A percentile compares a stretch with the other conserved stretches of the same genome.
phyloP scores from a whole-genome alignment of 2,329 filamentous ascomycete genomes.

The Neofusicoccum laricinum region DNA sequence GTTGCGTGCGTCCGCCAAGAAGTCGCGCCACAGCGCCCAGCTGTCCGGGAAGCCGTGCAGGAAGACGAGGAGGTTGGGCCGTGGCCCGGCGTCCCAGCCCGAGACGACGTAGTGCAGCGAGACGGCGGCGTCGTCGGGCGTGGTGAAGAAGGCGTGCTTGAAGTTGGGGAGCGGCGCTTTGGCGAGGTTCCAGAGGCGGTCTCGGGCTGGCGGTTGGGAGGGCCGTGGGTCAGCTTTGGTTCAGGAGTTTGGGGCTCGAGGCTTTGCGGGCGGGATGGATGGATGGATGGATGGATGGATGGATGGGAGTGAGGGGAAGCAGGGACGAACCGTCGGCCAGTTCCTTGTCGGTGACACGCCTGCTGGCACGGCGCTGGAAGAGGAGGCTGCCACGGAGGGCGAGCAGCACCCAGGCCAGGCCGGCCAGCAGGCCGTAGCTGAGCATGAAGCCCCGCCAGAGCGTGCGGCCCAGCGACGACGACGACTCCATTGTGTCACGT shows the following conservation, averaged over 20 bases:
- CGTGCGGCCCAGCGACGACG: not conserved
- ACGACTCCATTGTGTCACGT: not conserved
- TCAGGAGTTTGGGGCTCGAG: not conserved
- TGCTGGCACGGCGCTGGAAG: constrained; percentile 23
- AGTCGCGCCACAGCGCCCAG: constrained; percentile 52
- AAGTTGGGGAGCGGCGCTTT: constrained; percentile 44
- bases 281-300: not conserved
- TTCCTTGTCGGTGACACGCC: constrained; percentile 27
- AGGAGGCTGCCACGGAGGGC: constrained; percentile 30
- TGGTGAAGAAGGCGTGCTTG: constrained; percentile 51
- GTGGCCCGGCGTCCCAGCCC: constrained; percentile 6
- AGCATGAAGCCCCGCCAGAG: constrained; percentile 17
- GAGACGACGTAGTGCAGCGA: constrained; percentile 56
- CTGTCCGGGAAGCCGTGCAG: constrained; percentile 61
- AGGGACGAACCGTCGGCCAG: constrained; percentile 25
- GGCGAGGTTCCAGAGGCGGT: constrained; percentile 54
- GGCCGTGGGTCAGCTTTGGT: not conserved
- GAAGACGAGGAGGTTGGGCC: constrained; percentile 47
- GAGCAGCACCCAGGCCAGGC: constrained; percentile 23
- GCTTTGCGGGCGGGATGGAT: not conserved
- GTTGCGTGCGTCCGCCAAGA: constrained; percentile 33
- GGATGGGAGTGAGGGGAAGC: not conserved
- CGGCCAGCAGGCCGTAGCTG: constrained; percentile 30
- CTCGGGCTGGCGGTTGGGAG: constrained; percentile 41
- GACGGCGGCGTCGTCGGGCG: constrained; percentile 35